Evolutionary conservation across 352 stramenopile genomes (phyloP).

Genomic region (Globisporangium cystogenes): DNA sequence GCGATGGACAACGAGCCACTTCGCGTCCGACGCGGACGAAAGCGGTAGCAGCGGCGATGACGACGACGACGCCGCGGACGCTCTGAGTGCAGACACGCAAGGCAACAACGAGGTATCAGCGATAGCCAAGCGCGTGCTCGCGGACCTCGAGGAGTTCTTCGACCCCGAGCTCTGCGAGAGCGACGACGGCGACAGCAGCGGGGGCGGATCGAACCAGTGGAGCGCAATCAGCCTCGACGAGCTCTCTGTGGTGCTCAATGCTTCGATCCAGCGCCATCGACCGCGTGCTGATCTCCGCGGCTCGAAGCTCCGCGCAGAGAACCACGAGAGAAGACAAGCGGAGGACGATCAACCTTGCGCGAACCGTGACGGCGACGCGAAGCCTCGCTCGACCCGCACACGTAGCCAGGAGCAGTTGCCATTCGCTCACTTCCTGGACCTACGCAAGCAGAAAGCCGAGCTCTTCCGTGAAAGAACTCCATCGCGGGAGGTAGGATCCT

Average conservation of each 20-base stretch:
- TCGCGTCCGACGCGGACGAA: not conserved
- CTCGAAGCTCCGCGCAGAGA: not conserved
- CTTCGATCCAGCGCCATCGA: constrained; percentile 44
- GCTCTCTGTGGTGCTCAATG: constrained; percentile 45
- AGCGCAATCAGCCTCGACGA: constrained; percentile 37
- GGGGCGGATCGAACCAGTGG: constrained; percentile 5
- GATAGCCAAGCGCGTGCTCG: constrained; percentile 35
- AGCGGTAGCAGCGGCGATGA: not conserved
- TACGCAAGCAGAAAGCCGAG: constrained; percentile 12
- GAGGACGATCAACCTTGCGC: not conserved
- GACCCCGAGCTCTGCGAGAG: constrained; percentile 14
- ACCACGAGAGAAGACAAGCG: not conserved
- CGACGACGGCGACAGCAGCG: not conserved
- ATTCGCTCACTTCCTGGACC: constrained; percentile 10
- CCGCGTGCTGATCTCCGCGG: not conserved
- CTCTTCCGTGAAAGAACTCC: constrained; percentile 1
- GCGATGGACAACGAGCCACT: not conserved
- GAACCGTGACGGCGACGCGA: not conserved
- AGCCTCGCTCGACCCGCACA: not conserved
- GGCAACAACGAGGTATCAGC: constrained; percentile 6
- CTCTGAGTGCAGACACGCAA: not conserved
- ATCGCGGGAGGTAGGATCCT: not conserved
- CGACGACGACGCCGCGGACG: too few species aligned
- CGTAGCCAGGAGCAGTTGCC: not conserved
- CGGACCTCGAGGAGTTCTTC: constrained; percentile 45